These are phyloP conservation scores for Priceomyces melissophilus DNA, from an alignment of 805 yeast species.

Conservation along the genomic window DNA sequence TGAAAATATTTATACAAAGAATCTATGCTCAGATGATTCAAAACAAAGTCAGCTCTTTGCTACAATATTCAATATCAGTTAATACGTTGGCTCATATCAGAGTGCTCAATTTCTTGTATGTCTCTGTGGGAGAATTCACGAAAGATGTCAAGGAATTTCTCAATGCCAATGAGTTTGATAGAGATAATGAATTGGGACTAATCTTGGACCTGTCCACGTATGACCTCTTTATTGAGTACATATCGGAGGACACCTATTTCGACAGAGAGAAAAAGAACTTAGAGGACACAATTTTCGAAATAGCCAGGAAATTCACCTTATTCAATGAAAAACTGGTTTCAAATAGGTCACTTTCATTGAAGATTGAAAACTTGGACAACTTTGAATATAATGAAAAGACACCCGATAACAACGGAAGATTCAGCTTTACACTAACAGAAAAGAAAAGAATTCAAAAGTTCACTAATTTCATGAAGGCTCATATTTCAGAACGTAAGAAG, in stretches of 20 bases:
- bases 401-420: conserved; percentile 20
- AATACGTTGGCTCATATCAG: conserved; percentile 74
- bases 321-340: conserved; percentile 34
- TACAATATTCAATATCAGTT: conserved; percentile 60
- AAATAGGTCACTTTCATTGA: conserved; percentile 31
- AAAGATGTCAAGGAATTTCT: conserved; percentile 64
- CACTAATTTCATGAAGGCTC: conserved; percentile 54
- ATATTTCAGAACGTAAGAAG: conserved; percentile 30
- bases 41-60: conserved; percentile 51
- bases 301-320: conserved; percentile 44
- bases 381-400: conserved; percentile 16
- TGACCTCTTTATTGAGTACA: conserved; percentile 70
- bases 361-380: conserved; percentile 32
- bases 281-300: conserved; percentile 47
- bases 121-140: conserved; percentile 55
- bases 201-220: conserved; percentile 68
- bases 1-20: conserved; percentile 69
- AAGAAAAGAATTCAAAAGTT: conserved; percentile 49
- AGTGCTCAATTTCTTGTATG: conserved; percentile 64
- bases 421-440: conserved; percentile 33
- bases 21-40: conserved; percentile 70
- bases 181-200: conserved; percentile 39
- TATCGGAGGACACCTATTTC: conserved; percentile 66
- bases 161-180: conserved; percentile 42
- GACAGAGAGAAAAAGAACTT: conserved; percentile 66